A percentile compares a stretch with the other conserved stretches of the same genome.
phyloP scores from a whole-genome alignment of 129 eudicot species.

The Logfia minima region DNA sequence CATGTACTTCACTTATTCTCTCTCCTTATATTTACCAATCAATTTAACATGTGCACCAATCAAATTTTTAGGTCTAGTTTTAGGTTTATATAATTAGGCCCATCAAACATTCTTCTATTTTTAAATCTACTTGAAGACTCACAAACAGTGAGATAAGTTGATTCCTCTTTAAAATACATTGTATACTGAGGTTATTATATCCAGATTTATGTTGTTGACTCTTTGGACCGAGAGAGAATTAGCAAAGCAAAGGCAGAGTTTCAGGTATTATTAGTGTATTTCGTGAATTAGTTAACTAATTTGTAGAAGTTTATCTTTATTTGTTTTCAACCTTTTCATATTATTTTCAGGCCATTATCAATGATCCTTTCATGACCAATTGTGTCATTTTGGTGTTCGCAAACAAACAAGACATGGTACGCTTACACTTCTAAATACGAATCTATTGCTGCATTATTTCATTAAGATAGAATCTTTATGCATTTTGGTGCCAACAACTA shows the following conservation, averaged over 20 bases:
- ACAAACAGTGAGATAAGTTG: constrained; percentile 8
- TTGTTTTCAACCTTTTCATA: constrained; percentile 7
- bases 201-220: constrained; percentile 98
- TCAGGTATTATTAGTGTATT: constrained; percentile 56
- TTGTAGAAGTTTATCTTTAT: not conserved
- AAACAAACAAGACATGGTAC: constrained; percentile 98
- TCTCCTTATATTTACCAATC: no score
- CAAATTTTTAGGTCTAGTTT: no score
- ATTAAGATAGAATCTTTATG: not conserved
- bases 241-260: constrained; percentile 89
- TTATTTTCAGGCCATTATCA: constrained; percentile 75
- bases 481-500: constrained; percentile 15
- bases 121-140: constrained; percentile 2
- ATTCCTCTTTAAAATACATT: not conserved
- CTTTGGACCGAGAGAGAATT: constrained; percentile 97
- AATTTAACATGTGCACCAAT: no score
- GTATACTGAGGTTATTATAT: constrained; percentile 22
- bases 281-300: not conserved
- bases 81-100: no score
- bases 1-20: no score
- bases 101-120: not conserved
- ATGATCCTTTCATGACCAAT: constrained; percentile 94
- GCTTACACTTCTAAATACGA: constrained; percentile 23
- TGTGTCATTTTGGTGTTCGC: constrained; percentile 97
- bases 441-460: constrained; percentile 13